A percentile compares a stretch with the other conserved stretches of the same genome.
Evolutionary conservation across 208 protist genomes (phyloP).

Genomic region (Acanthamoeba triangularis): DNA sequence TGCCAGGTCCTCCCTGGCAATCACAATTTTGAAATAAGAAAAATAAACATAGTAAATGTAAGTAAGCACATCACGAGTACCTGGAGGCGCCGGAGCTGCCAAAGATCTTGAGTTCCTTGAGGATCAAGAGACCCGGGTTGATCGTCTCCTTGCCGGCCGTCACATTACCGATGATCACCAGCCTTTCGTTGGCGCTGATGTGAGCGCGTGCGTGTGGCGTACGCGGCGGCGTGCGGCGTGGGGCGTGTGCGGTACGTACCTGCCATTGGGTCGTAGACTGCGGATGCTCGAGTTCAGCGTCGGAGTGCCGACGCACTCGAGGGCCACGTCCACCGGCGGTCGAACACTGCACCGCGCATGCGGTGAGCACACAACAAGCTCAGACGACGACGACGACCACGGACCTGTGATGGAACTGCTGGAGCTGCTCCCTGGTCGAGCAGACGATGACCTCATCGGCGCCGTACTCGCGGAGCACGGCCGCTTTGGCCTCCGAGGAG

Average conservation of each 20-base stretch:
- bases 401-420: constrained; percentile 44
- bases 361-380: background rate
- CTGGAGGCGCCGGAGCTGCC: constrained; percentile 46
- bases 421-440: background rate
- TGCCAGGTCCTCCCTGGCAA: background rate
- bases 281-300: constrained; percentile 48
- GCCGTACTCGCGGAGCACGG: background rate
- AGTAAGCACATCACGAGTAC: background rate
- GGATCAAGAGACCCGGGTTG: constrained; percentile 37
- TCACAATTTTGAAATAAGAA: background rate
- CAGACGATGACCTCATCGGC: constrained; percentile 47
- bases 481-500: constrained; percentile 26
- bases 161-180: constrained; percentile 44
- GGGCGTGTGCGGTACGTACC: background rate
- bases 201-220: background rate
- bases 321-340: constrained; percentile 19
- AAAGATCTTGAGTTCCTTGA: constrained; percentile 51
- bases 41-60: background rate
- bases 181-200: background rate
- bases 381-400: background rate
- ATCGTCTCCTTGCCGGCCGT: constrained; percentile 34
- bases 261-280: background rate
- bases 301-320: constrained; percentile 41
- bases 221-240: too few species aligned
- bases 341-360: background rate